These are phyloP conservation scores for Serendipita vermifera DNA, from an alignment of 768 basidiomycete species.

Conservation along the genomic window DNA sequence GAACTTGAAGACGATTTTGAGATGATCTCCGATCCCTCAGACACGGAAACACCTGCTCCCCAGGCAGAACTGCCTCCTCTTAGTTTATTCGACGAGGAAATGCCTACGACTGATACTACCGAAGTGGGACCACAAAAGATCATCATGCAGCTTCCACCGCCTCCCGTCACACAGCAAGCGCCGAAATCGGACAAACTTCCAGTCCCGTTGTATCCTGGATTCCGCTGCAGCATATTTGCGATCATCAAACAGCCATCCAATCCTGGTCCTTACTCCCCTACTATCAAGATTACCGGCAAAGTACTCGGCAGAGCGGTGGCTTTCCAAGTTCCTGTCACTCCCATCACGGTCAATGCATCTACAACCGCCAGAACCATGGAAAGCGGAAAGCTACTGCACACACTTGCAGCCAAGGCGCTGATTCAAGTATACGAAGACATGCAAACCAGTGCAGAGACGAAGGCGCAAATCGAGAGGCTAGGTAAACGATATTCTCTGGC, in stretches of 20 bases:
- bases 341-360: neutral
- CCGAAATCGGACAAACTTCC: neutral
- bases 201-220: constrained; percentile 6
- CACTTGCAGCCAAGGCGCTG: constrained; percentile 15
- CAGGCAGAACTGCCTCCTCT: neutral
- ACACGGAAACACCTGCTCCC: neutral
- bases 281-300: neutral
- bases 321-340: constrained; percentile 10
- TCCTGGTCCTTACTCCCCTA: neutral
- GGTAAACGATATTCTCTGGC: constrained; percentile 1
- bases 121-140: neutral
- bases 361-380: neutral
- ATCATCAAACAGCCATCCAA: neutral
- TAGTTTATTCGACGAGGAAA: neutral
- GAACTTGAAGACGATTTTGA: constrained; percentile 7
- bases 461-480: constrained; percentile 3
- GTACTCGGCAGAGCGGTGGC: constrained; percentile 10
- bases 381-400: constrained; percentile 13
- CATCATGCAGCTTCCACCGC: neutral
- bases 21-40: neutral
- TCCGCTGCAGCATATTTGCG: constrained; percentile 6
- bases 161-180: neutral
- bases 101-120: neutral
- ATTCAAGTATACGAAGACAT: constrained; percentile 15
- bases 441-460: neutral